Conservation (phyloP, 768 basidiomycete genomes). For the Tulasnella sp. region DNA sequence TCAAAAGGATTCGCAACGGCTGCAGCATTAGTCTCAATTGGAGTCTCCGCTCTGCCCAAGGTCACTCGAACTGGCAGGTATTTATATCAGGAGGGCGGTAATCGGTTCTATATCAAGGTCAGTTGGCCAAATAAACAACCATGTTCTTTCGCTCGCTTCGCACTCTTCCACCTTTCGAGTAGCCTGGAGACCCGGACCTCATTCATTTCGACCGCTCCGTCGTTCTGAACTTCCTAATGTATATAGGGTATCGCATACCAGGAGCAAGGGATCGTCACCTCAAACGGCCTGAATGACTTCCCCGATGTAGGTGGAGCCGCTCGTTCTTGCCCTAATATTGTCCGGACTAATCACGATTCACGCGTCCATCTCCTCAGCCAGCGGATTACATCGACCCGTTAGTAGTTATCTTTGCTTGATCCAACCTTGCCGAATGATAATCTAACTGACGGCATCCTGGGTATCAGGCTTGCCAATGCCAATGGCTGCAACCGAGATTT, state of each 20-base stretch:
- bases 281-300: conserved; percentile 46
- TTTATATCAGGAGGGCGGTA: conserved; percentile 71
- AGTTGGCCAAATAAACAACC: background rate
- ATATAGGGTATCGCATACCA: conserved; percentile 69
- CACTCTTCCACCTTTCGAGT: background rate
- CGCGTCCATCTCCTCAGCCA: conserved; percentile 45
- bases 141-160: background rate
- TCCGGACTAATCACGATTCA: background rate
- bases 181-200: background rate
- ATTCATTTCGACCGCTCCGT: background rate
- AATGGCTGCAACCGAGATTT: conserved; percentile 73
- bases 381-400: conserved; percentile 71
- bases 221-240: background rate
- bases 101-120: conserved; percentile 75
- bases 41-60: conserved; percentile 59
- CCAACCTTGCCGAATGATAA: background rate
- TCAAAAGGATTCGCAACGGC: conserved; percentile 12
- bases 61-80: conserved; percentile 72
- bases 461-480: conserved; percentile 49
- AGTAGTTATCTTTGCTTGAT: background rate
- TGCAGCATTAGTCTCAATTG: conserved; percentile 43
- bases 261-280: conserved; percentile 55
- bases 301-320: conserved; percentile 38
- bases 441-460: background rate
- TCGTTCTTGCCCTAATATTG: conserved; percentile 23